Evolutionary conservation across 2,329 filamentous ascomycete genomes (phyloP), one percentile per base, ranked within the genome.

Genomic region (Penicillium sp.): DNA sequence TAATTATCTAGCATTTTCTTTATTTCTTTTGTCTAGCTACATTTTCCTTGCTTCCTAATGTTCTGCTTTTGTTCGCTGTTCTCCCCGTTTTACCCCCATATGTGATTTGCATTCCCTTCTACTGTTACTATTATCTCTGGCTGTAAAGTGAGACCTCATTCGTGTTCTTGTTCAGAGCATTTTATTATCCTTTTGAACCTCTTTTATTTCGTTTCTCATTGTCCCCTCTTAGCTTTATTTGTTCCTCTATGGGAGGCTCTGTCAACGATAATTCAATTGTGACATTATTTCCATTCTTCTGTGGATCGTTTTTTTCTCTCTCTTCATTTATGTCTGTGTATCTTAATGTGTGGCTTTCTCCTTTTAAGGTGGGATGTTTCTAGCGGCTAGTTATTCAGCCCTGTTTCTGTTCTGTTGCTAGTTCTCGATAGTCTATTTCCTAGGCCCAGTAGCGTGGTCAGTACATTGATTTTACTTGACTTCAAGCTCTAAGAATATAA

Each of bases 1-100:
- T 65, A 67, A 70, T 70, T 68, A 65, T 69, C 65, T 72, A 71
- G 70, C 70, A 70, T 72, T 62, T 69, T 64, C 58, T 47, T 58
- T 58, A 53, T 71, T 68, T 69, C 61, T 61, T 68, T 68, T 69
- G 66, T 67, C 57, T 59, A 63, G 68, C 66, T 62, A 66, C 61
- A 66, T 64, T 65, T 66, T 61, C 57, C 59, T 60, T 65, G 51
- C 41, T 55, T 56, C 54, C 48, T 60, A 61, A 62, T 65, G 53
- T 60, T 43, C 55, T 62, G 47, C 23, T 52, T 31, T 49, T 54
- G 23, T 55, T 52, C 53, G 25, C 53, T 39, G 35, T 55, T 55
- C 39, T 39, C 29, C 53, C 44, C 43, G 39, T 56, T 54, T 42
- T 53, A 33, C 39, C 36, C 41, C 41, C 19, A 47, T 43, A 33